Evolutionary conservation across 106 monocot species (phyloP).

Genomic region (Allium sativum): DNA sequence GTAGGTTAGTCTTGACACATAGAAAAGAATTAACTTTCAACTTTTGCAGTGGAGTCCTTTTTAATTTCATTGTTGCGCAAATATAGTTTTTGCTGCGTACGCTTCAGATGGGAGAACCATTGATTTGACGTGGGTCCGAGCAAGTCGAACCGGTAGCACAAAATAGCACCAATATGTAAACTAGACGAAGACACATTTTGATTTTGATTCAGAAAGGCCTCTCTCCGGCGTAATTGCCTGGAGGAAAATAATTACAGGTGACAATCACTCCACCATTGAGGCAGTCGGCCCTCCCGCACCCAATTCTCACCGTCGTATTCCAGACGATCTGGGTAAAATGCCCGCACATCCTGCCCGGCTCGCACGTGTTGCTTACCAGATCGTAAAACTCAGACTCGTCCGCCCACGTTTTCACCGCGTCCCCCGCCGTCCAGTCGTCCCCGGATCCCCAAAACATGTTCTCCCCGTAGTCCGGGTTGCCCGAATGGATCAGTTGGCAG

Average conservation of each 20-base stretch:
- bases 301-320: constrained; percentile 24
- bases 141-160: too few relatives aligned
- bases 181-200: too few relatives aligned
- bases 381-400: constrained; percentile 20
- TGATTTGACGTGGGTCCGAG: too few relatives aligned
- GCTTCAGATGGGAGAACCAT: too few relatives aligned
- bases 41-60: too few relatives aligned
- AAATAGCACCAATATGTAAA: too few relatives aligned
- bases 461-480: constrained; percentile 22
- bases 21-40: too few relatives aligned
- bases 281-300: constrained; percentile 34
- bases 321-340: constrained; percentile 57
- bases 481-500: constrained; percentile 27
- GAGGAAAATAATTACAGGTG: constrained; percentile 42
- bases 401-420: constrained; percentile 30
- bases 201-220: constrained; percentile 9
- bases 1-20: too few relatives aligned
- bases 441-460: constrained; percentile 43
- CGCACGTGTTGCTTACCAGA: constrained; percentile 13
- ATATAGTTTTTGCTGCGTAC: too few relatives aligned
- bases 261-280: constrained; percentile 25
- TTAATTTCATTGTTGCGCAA: too few relatives aligned
- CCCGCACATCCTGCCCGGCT: constrained; percentile 15
- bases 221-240: constrained; percentile 40
- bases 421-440: constrained; percentile 11